Evolutionary conservation across 805 yeast species (phyloP).

Genomic region (Yamadazyma sp.): DNA sequence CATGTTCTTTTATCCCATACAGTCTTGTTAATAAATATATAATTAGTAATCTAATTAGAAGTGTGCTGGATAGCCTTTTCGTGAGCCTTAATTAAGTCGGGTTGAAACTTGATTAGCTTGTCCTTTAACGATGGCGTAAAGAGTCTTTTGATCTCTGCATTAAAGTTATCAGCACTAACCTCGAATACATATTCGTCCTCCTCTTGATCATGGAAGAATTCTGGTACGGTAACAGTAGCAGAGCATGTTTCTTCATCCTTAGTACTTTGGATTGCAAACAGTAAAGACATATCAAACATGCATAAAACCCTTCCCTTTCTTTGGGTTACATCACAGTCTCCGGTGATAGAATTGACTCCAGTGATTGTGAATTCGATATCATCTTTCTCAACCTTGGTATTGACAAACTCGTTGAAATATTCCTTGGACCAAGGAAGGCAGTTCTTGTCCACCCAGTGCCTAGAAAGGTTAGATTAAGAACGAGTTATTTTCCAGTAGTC

Average conservation of each 20-base stretch:
- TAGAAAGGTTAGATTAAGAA: constrained; percentile 16
- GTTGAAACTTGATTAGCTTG: constrained; percentile 59
- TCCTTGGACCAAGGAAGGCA: constrained; percentile 62
- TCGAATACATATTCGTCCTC: constrained; percentile 62
- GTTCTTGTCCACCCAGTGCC: constrained; percentile 75
- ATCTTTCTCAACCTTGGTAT: constrained; percentile 28
- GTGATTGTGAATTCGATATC: constrained; percentile 29
- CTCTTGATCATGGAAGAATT: constrained; percentile 75
- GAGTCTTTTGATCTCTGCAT: constrained; percentile 44
- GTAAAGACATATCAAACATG: constrained; percentile 64
- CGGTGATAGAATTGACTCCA: constrained; percentile 46
- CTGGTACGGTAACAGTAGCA: constrained; percentile 56
- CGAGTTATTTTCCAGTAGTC: background rate
- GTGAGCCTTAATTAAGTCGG: constrained; percentile 60
- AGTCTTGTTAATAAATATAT: constrained; percentile 9
- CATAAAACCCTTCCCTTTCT: constrained; percentile 80
- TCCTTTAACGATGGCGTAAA: constrained; percentile 53
- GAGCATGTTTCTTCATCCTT: constrained; percentile 35
- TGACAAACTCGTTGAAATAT: constrained; percentile 44
- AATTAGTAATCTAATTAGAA: constrained; percentile 21
- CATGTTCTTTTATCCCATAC: constrained; percentile 2
- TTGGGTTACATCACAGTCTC: constrained; percentile 83
- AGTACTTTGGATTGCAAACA: constrained; percentile 44
- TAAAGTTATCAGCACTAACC: constrained; percentile 37
- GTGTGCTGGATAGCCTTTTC: constrained; percentile 62